A percentile compares a stretch with the other conserved stretches of the same genome.
These are phyloP conservation scores for Calonectria honghensis DNA, from an alignment of 2,329 filamentous ascomycete species.

Conservation along the genomic window DNA sequence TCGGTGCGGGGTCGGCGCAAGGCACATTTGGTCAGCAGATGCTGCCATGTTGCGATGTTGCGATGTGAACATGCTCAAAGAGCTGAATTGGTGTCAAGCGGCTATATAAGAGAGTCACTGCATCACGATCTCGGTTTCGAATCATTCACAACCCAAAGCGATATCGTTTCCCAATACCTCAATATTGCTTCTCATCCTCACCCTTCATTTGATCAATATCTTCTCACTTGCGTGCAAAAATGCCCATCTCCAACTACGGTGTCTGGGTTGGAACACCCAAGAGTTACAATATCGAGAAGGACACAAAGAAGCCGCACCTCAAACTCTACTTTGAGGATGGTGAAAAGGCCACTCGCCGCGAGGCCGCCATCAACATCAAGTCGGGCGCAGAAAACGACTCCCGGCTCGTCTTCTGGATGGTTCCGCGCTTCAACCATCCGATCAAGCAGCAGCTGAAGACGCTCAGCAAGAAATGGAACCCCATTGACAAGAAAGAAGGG, in stretches of 20 bases:
- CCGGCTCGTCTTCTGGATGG: slow-evolving; percentile 34
- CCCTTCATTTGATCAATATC: not conserved
- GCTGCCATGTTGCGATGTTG: not conserved
- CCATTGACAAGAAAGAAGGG: slow-evolving; percentile 2
- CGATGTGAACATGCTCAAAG: not conserved
- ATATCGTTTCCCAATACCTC: not conserved
- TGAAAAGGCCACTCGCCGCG: not conserved
- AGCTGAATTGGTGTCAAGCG: not conserved
- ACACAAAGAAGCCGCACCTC: slow-evolving; percentile 26
- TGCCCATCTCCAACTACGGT: slow-evolving; percentile 40
- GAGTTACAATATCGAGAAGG: slow-evolving; percentile 14
- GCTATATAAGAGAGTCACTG: not conserved
- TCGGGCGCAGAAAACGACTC: slow-evolving; percentile 29
- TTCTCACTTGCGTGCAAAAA: not conserved
- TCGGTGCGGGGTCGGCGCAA: not conserved
- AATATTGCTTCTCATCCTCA: not conserved
- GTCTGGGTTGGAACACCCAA: slow-evolving; percentile 38
- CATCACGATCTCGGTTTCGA: too few species aligned
- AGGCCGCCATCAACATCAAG: slow-evolving; percentile 40
- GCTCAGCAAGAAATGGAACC: slow-evolving; percentile 23
- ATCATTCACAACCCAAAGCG: not conserved
- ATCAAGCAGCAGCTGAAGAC: slow-evolving; percentile 5
- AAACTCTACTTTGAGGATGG: slow-evolving; percentile 30
- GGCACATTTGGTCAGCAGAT: not conserved
- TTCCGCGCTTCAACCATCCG: slow-evolving; percentile 15